A percentile compares a stretch with the other conserved stretches of the same genome.
Conservation (phyloP, 257 asterid genomes). For the Nemophila menziesii region DNA sequence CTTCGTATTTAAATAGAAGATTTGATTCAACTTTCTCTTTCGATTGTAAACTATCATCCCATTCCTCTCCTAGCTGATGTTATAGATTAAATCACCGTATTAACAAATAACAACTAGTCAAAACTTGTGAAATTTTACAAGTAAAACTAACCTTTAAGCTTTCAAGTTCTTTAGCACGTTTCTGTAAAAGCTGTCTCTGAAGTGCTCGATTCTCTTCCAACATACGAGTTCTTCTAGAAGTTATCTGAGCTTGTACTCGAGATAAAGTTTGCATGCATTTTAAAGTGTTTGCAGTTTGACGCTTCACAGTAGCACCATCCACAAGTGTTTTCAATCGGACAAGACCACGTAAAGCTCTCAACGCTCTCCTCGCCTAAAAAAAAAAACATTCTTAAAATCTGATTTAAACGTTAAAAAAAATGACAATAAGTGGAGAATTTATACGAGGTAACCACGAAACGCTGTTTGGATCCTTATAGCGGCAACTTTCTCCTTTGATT, state of each 20-base stretch:
- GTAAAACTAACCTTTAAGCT: slow-evolving; percentile 50
- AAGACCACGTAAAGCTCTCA: slow-evolving; percentile 1
- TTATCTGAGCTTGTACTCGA: slow-evolving; percentile 84
- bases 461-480: slow-evolving; percentile 24
- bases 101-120: not conserved
- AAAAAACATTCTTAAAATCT: not conserved
- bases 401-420: not conserved
- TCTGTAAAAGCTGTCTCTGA: slow-evolving; percentile 80
- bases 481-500: slow-evolving; percentile 17
- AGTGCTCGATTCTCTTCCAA: slow-evolving; percentile 83
- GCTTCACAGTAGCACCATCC: not conserved
- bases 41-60: slow-evolving; percentile 80
- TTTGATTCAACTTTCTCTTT: slow-evolving; percentile 69
- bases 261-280: slow-evolving; percentile 79
- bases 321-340: slow-evolving; percentile 3
- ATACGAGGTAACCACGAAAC: slow-evolving; percentile 78
- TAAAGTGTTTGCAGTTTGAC: slow-evolving; percentile 23
- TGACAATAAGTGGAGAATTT: not conserved
- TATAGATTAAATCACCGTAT: slow-evolving; percentile 7
- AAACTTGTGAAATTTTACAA: slow-evolving; percentile 4
- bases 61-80: slow-evolving; percentile 74
- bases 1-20: slow-evolving; percentile 70
- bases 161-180: slow-evolving; percentile 81
- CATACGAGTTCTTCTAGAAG: slow-evolving; percentile 65
- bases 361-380: slow-evolving; percentile 1